Percentiles rank a stretch among this genome's conserved stretches.
Evolutionary conservation across 2,329 filamentous ascomycete species (phyloP).

Genomic region (Alternaria sp.): DNA sequence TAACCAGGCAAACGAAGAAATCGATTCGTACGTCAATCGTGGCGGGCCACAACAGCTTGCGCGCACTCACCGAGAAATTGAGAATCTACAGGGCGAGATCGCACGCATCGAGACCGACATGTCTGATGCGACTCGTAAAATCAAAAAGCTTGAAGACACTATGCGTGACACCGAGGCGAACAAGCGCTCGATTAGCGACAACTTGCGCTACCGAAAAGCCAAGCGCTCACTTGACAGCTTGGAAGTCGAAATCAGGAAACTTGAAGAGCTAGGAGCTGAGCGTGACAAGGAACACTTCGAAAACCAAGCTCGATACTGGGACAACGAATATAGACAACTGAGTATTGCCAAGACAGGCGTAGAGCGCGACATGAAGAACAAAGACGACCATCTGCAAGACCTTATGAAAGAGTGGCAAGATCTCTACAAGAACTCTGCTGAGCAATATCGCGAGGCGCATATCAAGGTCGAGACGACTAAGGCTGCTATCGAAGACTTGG

Average conservation of each 20-base stretch:
- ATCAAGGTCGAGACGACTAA: constrained; percentile 92
- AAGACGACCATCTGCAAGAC: constrained; percentile 80
- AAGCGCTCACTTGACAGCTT: constrained; percentile 73
- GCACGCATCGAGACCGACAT: constrained; percentile 73
- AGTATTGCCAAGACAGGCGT: constrained; percentile 77
- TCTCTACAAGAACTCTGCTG: constrained; percentile 84
- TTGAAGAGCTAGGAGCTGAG: constrained; percentile 81
- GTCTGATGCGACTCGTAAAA: constrained; percentile 70
- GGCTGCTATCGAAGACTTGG: constrained; percentile 89
- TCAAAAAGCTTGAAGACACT: constrained; percentile 80
- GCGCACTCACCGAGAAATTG: constrained; percentile 74
- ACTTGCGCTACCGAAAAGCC: constrained; percentile 84
- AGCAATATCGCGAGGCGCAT: constrained; percentile 84
- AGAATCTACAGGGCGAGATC: constrained; percentile 72
- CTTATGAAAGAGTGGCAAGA: constrained; percentile 82
- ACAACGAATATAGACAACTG: constrained; percentile 73
- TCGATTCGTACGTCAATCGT: constrained; percentile 79
- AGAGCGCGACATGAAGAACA: constrained; percentile 81
- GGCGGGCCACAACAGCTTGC: constrained; percentile 78
- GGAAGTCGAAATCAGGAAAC: constrained; percentile 72
- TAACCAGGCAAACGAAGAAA: constrained; percentile 76
- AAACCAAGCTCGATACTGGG: constrained; percentile 72
- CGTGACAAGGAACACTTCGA: constrained; percentile 81
- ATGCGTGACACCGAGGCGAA: constrained; percentile 81
- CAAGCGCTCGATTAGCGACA: constrained; percentile 88